Evolutionary conservation across 352 stramenopile genomes (phyloP), one percentile per base, ranked within the genome.

Genomic region (Pseudoperonospora humuli): DNA sequence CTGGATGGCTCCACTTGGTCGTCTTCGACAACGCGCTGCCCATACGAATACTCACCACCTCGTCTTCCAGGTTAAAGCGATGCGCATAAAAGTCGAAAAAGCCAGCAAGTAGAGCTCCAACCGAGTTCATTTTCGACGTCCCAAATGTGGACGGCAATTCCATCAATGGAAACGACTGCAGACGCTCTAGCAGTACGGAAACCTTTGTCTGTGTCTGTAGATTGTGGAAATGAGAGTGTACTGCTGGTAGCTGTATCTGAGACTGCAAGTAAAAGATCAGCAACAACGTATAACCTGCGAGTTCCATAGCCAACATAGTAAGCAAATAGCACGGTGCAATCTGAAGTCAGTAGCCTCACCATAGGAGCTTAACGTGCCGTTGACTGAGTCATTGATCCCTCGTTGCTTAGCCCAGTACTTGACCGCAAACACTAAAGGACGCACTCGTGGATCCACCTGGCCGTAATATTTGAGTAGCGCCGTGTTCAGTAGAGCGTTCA

Each of bases 61-160:
- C 63, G 34, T 93, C 73, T 34, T 96, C 89, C 57, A 93, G 86
- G 66, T 98, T 95, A 54, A 99, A 98, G 28, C 97, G 75, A 34
- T 73, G 88, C 3, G 88, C 84, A 64, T 96, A 98, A 57, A 98
- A 98, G 14, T 87, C 77, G 64, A 99, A 99, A 72, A 99, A 99
- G 0, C 85, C 91, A 15, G 84, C 71, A 9, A 99, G 78, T 5
- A 99, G 57, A 33, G 89, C 84, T 9, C 84, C 90, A 4, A 97
- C 70, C n/a, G 82, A 90, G 43, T 86, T 79, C 37, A 86, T 64
- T 20, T 84, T 78, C 19, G 73, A 67, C 1, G 70, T 77, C 6
- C 76, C 74, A 41, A 85, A 84, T 1, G 70, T 77, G 2, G 70
- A 76, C 9, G 45, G 37, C 20, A 65, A 33, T 2, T 77, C 64